Evolutionary conservation across 2,329 filamentous ascomycete genomes (phyloP), one percentile per base, ranked within the genome.

Genomic region (Penicillium crustosum): DNA sequence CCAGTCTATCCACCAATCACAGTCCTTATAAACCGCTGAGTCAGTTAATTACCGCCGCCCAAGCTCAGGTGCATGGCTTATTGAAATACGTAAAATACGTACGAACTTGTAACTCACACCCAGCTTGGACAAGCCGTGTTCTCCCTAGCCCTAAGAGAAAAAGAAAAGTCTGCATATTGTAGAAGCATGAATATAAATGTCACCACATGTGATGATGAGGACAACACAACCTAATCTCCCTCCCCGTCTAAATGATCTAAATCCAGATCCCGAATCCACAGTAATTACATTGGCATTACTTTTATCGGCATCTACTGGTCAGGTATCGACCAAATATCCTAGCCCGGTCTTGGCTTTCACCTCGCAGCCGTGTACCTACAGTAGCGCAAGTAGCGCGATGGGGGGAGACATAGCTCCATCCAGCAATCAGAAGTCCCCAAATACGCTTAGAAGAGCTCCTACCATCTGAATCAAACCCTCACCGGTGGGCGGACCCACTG

Each of bases 291-390:
- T 49, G 39, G 44, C 36, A 49, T 58, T 55, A 47, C 44, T 58
- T 48, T 36, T 25, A 31, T 49, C 53, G 10, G 15, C 19, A 27
- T 31, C 25, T 49, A 55, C 53, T 55, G 53, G 53, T 29, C 27
- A 39, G 38, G 53, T 39, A 29, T 49, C 21, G 35, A 19, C 27
- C 44, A 33, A 25, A 15, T 23, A 4, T 39, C 21, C 39, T 53
- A 51, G 27, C 10, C 9, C 21, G 12, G 39, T 61, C 64, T 67
- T 67, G 63, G 65, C 62, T 66, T 57, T 53, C 58, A 55, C 59
- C 53, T 49, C 55, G 59, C 55, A 59, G 58, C 51, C 61, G 67
- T 63, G 70, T 73, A 71, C 70, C 70, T 73, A 71, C 70, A 70
- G 68, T 72, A 72, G 69, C 62, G 63, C 61, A 36, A 61, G 48